phyloP scores from a whole-genome alignment of 345 rosid genomes.

The Carallia pectinifolia region DNA sequence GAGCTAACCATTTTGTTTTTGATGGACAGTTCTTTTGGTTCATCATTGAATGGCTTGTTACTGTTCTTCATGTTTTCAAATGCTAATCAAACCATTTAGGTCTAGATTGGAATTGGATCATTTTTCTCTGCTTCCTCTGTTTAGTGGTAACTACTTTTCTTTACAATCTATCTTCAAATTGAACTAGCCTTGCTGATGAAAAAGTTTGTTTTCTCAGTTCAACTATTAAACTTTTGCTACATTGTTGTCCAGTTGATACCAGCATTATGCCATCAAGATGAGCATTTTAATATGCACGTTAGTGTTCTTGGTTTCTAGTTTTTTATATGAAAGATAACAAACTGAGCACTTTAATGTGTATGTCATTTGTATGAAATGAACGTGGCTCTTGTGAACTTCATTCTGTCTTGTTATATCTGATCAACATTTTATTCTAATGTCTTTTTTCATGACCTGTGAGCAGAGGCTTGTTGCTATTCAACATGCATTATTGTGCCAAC shows the following conservation, averaged over 20 bases:
- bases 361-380: background rate
- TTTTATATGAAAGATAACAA: background rate
- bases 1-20: too few relatives aligned
- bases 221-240: background rate
- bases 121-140: too few relatives aligned
- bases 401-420: background rate
- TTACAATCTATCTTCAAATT: too few relatives aligned
- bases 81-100: too few relatives aligned
- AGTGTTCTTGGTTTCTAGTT: background rate
- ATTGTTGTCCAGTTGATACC: background rate
- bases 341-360: background rate
- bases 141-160: too few relatives aligned
- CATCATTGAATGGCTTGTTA: background rate
- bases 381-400: background rate
- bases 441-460: slow-evolving; percentile 7
- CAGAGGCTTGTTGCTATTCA: slow-evolving; percentile 67
- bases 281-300: too few relatives aligned
- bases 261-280: background rate
- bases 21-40: background rate
- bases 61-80: background rate
- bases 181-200: too few relatives aligned
- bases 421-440: background rate
- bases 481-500: slow-evolving; percentile 68
- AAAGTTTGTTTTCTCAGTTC: too few relatives aligned
- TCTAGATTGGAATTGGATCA: too few relatives aligned